phyloP scores from a whole-genome alignment of 345 rosid species.

The Kandelia obovata region DNA sequence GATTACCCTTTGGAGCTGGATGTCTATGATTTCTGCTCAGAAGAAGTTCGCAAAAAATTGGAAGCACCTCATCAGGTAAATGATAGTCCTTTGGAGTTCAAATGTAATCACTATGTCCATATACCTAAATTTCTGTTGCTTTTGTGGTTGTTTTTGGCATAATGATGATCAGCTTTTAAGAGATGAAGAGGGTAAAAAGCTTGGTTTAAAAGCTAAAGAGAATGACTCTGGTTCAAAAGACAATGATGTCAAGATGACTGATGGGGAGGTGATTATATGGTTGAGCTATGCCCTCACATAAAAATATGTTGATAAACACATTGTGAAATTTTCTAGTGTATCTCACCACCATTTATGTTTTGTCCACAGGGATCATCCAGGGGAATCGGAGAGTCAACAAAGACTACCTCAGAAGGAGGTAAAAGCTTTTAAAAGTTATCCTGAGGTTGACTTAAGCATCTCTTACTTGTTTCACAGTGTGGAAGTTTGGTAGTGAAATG shows the following conservation, averaged over 20 bases:
- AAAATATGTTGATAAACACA: neutral
- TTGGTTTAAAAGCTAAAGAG: conserved; percentile 58
- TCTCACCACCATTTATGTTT: neutral
- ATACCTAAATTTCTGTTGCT: neutral
- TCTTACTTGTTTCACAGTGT: neutral
- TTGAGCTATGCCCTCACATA: neutral
- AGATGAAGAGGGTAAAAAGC: conserved; percentile 84
- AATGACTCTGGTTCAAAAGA: conserved; percentile 54
- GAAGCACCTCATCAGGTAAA: conserved; percentile 89
- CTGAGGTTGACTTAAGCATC: neutral
- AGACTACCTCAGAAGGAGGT: conserved; percentile 56
- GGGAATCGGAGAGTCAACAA: conserved; percentile 60
- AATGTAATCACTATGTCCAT: neutral
- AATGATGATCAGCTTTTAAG: conserved; percentile 52
- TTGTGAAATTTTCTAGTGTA: neutral
- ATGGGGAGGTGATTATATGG: conserved; percentile 55
- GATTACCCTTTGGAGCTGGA: conserved; percentile 95
- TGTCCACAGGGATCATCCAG: conserved; percentile 61
- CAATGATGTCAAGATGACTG: conserved; percentile 66
- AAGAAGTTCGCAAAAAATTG: conserved; percentile 66
- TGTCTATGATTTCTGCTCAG: conserved; percentile 85
- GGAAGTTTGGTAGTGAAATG: too few relatives aligned
- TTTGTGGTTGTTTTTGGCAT: conserved; percentile 5
- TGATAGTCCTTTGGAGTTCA: neutral
- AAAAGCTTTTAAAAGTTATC: conserved; percentile 13